Evolutionary conservation across 768 basidiomycete species (phyloP), one percentile per base, ranked within the genome.

Genomic region (Termitomyces bulborhizus): DNA sequence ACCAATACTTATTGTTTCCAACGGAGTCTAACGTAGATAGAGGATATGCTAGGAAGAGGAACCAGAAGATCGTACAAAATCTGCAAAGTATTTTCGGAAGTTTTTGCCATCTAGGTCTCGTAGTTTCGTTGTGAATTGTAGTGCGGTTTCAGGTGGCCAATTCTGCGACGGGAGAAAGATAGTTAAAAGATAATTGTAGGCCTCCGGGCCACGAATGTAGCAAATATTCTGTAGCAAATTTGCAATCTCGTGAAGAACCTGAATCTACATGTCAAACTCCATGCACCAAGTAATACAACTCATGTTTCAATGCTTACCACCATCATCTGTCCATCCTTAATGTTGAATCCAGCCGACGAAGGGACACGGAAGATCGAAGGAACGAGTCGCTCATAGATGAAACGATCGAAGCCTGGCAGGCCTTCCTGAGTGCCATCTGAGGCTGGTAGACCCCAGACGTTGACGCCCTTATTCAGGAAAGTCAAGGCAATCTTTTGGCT

Each of bases 221-320:
- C 83, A 81, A 7, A 96, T 79, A 0, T 81, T 76, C 66, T 97
- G 91, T 40, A 98, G 73, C 46, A 98, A 79, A 62, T 82, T 85
- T 45, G 90, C 88, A 53, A 98, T 87, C 67, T 99, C 97, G 60
- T 90, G 83, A 21, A 98, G 74, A 51, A 95, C 88, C 94, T 98
- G 62, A 49, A 16, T 5, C 13, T 11, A 46, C 12, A 16, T 40
- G 46, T 60, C 13, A 56, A 16, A 24, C 15, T 52, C 24, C 24
- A 42, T 24, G 13, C 51, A 43, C 21, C 11, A 50, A 40, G 18
- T 9, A 1, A 24, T 24, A 21, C 11, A 43, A 7, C 5, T 29
- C 11, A 16, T 42, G 43, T 51, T n/a, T n/a, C n/a, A 27, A 48
- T 12, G 11, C 91, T 66, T 63, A 95, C 95, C 65, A 86, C 81